Base-by-base conservation (phyloP, 805 yeast genomes). In the Metschnikowia amazonensis region DNA sequence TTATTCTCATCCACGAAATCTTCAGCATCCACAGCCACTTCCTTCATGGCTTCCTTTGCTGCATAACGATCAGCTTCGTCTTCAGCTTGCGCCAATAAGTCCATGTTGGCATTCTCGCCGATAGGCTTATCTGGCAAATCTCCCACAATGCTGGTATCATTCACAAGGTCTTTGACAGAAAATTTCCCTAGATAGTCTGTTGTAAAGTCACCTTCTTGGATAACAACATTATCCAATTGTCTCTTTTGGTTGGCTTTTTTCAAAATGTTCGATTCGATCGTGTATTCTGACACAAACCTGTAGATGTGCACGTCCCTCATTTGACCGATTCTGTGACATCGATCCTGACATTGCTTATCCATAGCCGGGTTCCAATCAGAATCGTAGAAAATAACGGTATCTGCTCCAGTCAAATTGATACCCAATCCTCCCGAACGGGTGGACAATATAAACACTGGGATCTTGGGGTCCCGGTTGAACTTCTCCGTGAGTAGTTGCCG, bases 341-440 rank as follows among this genome's bases (percentile, higher is more conserved):
- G 82, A 67, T 94, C 99, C 66, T 94, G 99, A 69, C 99, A 94
- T 67, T 94, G 99, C 61, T 89, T 89, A 64, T 94, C 99, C 97
- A 94, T 94, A 1, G 98, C 96, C 2, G 99, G 99, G 62, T 94
- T 94, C 99, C 99, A 92, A 66, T 92, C 99, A 2, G 97, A 89
- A 66, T 94, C 99, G 64, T 95, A 94, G 67, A 94, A 95, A 6
- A 94, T 89, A 36, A 94, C 99, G 0, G 99, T 94, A 60, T 94
- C 99, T 0, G 99, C 99, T 60, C 98, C 99, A 0, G 99, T 94
- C 53, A 94, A 70, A 60, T 94, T 94, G 63, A 94, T 94, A 62
- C 99, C 99, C 55, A 95, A 74, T 30, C 99, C 99, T 64, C 99
- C 99, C 2, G 99, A 94, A 66, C 99, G 80, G 2, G 97, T 89